A percentile compares a stretch with the other conserved stretches of the same genome.
Evolutionary conservation across 2,329 filamentous ascomycete species (phyloP).

Genomic region (Cladophialophora immunda): DNA sequence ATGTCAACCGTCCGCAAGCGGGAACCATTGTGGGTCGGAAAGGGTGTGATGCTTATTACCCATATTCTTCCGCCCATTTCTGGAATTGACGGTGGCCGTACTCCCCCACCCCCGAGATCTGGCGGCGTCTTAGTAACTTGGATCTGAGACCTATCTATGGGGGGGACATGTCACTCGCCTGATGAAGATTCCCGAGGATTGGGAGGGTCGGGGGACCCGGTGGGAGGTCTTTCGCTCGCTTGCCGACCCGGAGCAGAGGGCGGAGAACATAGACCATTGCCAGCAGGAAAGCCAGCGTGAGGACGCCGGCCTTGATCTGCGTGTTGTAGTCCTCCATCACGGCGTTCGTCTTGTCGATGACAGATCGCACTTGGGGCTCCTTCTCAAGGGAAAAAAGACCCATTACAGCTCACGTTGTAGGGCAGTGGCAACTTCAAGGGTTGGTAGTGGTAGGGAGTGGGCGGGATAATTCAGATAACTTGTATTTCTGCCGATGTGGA

Average conservation of each 20-base stretch:
- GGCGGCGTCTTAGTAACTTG: not conserved
- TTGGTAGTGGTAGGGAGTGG: not conserved
- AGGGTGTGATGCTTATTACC: constrained; percentile 41
- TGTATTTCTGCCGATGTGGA: not conserved
- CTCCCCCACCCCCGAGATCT: too few relatives aligned
- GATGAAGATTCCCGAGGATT: not conserved
- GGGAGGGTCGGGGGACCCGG: not conserved
- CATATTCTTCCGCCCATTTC: constrained; percentile 63
- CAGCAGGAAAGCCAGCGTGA: too few relatives aligned
- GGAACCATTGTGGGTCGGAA: too few relatives aligned
- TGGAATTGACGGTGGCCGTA: constrained; percentile 55
- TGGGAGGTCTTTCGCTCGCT: not conserved
- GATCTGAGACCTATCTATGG: not conserved
- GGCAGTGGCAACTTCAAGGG: not conserved
- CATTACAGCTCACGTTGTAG: not conserved
- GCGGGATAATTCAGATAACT: not conserved
- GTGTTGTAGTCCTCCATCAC: not conserved
- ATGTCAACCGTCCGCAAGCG: too few relatives aligned
- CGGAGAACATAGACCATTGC: too few relatives aligned
- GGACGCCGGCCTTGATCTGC: not conserved
- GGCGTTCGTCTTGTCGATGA: not conserved
- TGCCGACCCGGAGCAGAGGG: too few relatives aligned
- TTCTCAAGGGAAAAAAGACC: not conserved
- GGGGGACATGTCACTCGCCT: not conserved
- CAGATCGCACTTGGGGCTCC: not conserved